phyloP scores from a whole-genome alignment of 169 alveolate genomes.

The Theileria luwenshuni region DNA sequence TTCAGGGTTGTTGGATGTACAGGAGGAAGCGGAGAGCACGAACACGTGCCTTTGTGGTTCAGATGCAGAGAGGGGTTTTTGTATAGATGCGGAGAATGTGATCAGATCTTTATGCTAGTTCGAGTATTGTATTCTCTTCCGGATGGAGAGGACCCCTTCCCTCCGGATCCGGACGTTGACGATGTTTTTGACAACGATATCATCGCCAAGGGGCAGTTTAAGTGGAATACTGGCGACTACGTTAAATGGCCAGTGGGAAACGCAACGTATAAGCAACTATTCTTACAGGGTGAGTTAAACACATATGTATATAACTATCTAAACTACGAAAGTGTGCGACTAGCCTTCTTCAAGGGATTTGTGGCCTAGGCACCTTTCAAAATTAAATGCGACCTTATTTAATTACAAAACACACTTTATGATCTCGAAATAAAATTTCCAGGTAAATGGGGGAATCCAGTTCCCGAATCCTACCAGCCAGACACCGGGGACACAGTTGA shows the following conservation, averaged over 20 bases:
- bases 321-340: background rate
- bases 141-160: conserved; percentile 86
- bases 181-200: conserved; percentile 83
- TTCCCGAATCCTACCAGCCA: conserved; percentile 34
- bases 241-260: conserved; percentile 84
- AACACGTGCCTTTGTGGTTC: conserved; percentile 84
- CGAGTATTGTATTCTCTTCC: conserved; percentile 81
- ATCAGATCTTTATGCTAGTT: conserved; percentile 89
- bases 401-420: background rate
- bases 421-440: background rate
- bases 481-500: conserved; percentile 21
- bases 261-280: conserved; percentile 77
- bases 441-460: conserved; percentile 72
- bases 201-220: conserved; percentile 80
- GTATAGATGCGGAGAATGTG: conserved; percentile 91
- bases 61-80: conserved; percentile 88
- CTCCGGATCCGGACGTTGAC: conserved; percentile 83
- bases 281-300: conserved; percentile 73
- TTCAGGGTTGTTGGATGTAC: conserved; percentile 85
- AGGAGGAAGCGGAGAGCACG: conserved; percentile 89
- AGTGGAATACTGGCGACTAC: conserved; percentile 84
- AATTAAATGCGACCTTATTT: background rate
- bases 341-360: background rate
- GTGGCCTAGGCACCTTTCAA: too few species aligned
- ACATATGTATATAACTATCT: conserved; percentile 27